Conservation (phyloP, 108 stramenopile genomes). For the Nitzschia sp. region DNA sequence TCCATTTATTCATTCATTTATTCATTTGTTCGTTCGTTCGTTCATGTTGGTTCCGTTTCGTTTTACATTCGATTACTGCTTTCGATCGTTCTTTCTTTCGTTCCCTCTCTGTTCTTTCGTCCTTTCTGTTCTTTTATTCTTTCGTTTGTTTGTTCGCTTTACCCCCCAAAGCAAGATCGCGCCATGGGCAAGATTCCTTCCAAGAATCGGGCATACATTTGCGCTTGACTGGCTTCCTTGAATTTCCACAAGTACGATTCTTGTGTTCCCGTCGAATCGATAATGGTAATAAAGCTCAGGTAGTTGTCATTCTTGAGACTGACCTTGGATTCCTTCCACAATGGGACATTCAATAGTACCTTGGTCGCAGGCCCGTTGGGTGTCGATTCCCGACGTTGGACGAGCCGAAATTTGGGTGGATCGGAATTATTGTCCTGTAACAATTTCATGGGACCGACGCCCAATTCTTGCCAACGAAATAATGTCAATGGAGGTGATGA, state of each 20-base stretch:
- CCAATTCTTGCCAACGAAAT: conserved; percentile 66
- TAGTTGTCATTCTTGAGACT: conserved; percentile 22
- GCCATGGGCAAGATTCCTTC: conserved; percentile 1
- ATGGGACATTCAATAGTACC: conserved; percentile 60
- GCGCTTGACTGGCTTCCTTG: conserved; percentile 20
- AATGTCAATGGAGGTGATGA: background rate
- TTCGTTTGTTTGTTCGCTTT: background rate
- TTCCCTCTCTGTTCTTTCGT: too few species aligned
- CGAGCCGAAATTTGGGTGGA: conserved; percentile 42
- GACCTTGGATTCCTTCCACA: conserved; percentile 44
- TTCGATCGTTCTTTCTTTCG: too few species aligned
- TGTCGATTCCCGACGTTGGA: conserved; percentile 67
- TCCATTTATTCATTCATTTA: too few species aligned
- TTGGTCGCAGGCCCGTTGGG: conserved; percentile 58
- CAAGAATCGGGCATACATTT: background rate
- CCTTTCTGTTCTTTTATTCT: too few species aligned
- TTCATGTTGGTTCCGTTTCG: too few species aligned
- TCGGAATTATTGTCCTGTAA: conserved; percentile 28
- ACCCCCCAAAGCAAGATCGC: conserved; percentile 17
- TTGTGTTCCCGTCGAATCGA: conserved; percentile 5
- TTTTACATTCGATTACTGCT: too few species aligned
- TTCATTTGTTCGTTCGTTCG: too few species aligned
- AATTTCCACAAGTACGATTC: conserved; percentile 21
- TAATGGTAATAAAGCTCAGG: conserved; percentile 20
- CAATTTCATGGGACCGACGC: conserved; percentile 72